Base-by-base conservation (phyloP, 1,284 basidiomycete genomes). In the Vanrija humicola region DNA sequence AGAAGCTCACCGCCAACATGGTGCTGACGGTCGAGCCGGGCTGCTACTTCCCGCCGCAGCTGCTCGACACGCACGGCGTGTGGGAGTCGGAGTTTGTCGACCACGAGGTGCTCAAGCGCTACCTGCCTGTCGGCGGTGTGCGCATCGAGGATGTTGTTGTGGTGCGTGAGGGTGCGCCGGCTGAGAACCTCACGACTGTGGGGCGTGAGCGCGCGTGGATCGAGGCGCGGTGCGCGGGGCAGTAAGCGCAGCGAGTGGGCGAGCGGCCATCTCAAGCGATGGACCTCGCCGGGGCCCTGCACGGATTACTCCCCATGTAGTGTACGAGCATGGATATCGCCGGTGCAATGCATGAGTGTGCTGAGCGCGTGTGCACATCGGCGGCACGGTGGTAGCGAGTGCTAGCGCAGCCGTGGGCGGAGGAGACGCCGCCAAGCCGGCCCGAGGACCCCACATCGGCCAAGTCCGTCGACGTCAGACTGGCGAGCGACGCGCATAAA, bases 61-160 rank as follows among this genome's bases (percentile, higher is more conserved):
- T 91, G 21, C 79, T 94, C 39, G 82, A 83, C 3, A 78, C 83
- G n/a, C 80, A 87, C 44, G 71, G 69, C 5, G 72, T 73, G 5
- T 72, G 69, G 67, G 78, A 83, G 55, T 89, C 86, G 7, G 81
- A 80, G 55, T 83, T 85, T 63, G 84, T 95, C 59, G 80, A 93
- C 67, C 81, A 83, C 15, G 84, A 83, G 3, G 81, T 87, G 12
- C 79, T 95, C 55, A 82, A 82, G 70, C 78, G 77, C 61, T 94
- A 90, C 67, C 85, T 88, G 67, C 75, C 77, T 43, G 86, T 94
- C 21, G 92, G 91, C 16, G 92, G 91, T 0, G 88, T 96, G 2
- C 78, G 91, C 46, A 92, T 95, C 60, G 91, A 96, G 72, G 92
- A 95, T 72, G 90, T 88, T 16, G 82, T 94, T 5, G 74, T 88